Evolutionary conservation across 2,329 filamentous ascomycete genomes (phyloP), one percentile per base, ranked within the genome.

Genomic region (Westerdykella ornata): DNA sequence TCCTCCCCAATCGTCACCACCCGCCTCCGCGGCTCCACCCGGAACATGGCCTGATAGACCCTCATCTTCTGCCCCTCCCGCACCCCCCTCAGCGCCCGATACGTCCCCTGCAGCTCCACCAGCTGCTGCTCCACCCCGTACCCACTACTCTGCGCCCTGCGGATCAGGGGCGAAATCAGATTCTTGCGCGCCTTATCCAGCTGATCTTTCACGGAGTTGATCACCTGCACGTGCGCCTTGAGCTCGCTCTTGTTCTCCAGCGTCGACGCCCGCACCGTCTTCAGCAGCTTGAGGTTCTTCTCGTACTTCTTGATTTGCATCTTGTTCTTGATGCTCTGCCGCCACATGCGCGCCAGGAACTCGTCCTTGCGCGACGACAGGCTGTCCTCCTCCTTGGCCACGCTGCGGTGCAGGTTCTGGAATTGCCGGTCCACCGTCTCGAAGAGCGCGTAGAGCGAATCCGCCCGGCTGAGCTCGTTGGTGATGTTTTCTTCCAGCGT

Each of bases 391-490:
- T 96, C 89, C 55, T 88, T 85, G 41, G 86, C 83, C 8, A 94
- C 88, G 4, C 81, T 85, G 46, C 88, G 83, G 48, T 87, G 87
- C 1, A 96, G 76, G 62, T 92, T 94, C 47, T 88, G 76, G 67
- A 96, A 95, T 63, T 94, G 88, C 39, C 81, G 78, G 68, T 97
- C 90, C 53, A 96, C 88, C 44, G 82, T 79, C 63, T 95, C 88
- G 65, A 96, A 96, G n/a, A 95, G 80, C 3, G 79, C 79, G 64
- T 95, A 94, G 12, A 96, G 78, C 1, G 81, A 78, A 1, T 88
- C 78, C 31, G 83, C 85, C 67, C 90, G 84, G 40, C 82, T 81
- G 15, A 96, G 74, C 66, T 97, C 89, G 50, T 78, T 84, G 55
- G 84, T 80, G 63, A 96, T 94, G 45, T 85, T 84, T 48, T 95